Evolutionary conservation across 148 eudicot species (phyloP), one percentile per base, ranked within the genome.

Genomic region (Selenicereus undatus): DNA sequence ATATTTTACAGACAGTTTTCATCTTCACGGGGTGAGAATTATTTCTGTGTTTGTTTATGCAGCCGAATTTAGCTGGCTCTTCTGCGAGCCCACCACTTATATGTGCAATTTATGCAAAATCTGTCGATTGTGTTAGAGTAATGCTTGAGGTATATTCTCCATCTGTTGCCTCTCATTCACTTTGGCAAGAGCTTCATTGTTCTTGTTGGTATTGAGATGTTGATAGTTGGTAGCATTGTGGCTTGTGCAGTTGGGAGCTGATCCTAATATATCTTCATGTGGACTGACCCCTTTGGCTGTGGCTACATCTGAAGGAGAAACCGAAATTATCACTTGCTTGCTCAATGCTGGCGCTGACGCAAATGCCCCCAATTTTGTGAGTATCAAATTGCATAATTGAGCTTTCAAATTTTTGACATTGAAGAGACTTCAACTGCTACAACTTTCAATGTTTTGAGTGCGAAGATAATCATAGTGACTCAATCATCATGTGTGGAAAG

Each of bases 351-450:
- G 71, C 1, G 82, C 82, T 36, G 36, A 72, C 27, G 76, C 82
- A 24, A 30, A 80, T 73, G 42, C 32, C 18, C 71, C 54, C 9
- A 21, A 80, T 70, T 80, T 80, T 80, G 82, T 80, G 82, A 80
- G 82, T 72, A 42, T 35, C 7, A 17, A 78, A 11, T 48, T 48
- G 52, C 14, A 45, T 66, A 35, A 18, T 11, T 69, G 3, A 27
- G 35, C 64, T 70, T 32, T 51, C 24, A 50, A 10, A 64, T 35
- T 78, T 32, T 20, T 64, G 3, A 21, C 13, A 13, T 16, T 36
- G 26, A 70, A 70, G 71, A 27, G 48, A 32, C 32, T 32, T 32
- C 32, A 32, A 32, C 20, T 71, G 8, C 74, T 71, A 21, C 43
- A 32, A 20, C 22, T 32, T 2, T 35, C 32, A 71, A 17, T 71